Evolutionary conservation across 345 rosid genomes (phyloP), one percentile per base, ranked within the genome.

Genomic region (Combretum micranthum): DNA sequence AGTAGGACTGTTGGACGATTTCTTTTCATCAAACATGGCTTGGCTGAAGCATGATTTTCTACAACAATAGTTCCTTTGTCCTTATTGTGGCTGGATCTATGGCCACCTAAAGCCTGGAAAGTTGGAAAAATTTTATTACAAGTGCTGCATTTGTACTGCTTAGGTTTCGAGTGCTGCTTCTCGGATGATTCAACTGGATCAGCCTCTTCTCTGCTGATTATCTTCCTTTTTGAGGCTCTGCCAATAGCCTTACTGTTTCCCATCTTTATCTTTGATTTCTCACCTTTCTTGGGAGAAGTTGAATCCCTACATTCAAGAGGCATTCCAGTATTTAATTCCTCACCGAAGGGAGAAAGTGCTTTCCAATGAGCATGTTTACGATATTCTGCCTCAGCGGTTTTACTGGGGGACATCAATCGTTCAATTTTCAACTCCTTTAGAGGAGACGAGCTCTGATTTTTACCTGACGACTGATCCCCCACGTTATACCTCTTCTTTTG

Each of bases 61-160:
- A 21, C 12, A 48, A 43, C 45, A 26, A 10, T 39, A 16, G 10
- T 44, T 21, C 52, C 56, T 43, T 45, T 48, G 17, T 53, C 64
- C 49, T 60, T 67, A 57, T 53, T 60, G 52, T 67, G 71, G 65
- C 60, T 60, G 46, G 71, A 67, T 39, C 65, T 58, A 52, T 60
- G 71, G 9, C 71, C 71, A 4, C 71, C 71, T 37, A 60, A 20
- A 1, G 71, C 65, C 51, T 61, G 65, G 55, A 61, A 61, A 13
- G 61, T 47, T 13, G 57, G 54, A 56, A 67, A 60, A 22, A 39
- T 25, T 22, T 32, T 67, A 15, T 44, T 23, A 1, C 65, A 61
- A 20, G 61, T 61, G 21, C 4, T 49, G 52, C 71, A 67, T 42
- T 49, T 21, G 21, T 44, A 67, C 56, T 25, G 25, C 42, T 52